Evolutionary conservation across 2,329 filamentous ascomycete genomes (phyloP).

Genomic region (Aureobasidium vineae): DNA sequence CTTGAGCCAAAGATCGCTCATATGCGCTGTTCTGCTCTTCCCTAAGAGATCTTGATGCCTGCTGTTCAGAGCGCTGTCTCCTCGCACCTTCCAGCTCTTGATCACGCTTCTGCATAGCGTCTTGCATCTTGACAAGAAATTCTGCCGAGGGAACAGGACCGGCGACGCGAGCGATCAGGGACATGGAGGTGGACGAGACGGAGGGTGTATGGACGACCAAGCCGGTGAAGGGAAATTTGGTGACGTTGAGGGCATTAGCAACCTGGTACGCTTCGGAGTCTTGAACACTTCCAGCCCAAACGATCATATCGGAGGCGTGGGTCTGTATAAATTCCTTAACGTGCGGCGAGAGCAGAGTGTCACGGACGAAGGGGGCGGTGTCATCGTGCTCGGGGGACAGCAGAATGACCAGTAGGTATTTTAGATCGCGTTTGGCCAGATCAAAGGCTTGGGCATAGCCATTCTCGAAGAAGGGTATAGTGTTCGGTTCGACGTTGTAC

Average conservation of each 20-base stretch:
- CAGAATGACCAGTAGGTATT: conserved; percentile 85
- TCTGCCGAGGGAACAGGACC: conserved; percentile 68
- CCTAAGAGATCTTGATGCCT: conserved; percentile 76
- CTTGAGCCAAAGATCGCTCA: conserved; percentile 82
- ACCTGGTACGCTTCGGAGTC: conserved; percentile 96
- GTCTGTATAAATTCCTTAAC: conserved; percentile 73
- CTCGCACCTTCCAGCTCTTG: conserved; percentile 71
- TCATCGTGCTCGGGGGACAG: conserved; percentile 94
- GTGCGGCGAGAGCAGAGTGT: conserved; percentile 75
- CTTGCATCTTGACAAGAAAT: conserved; percentile 73
- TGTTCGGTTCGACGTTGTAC: conserved; percentile 63
- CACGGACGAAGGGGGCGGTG: conserved; percentile 73
- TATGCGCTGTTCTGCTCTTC: conserved; percentile 91
- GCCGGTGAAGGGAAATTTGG: conserved; percentile 87
- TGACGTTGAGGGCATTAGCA: conserved; percentile 79
- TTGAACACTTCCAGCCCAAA: conserved; percentile 91
- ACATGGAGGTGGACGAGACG: conserved; percentile 83
- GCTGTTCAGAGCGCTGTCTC: conserved; percentile 73
- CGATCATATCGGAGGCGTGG: conserved; percentile 71
- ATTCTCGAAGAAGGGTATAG: conserved; percentile 76
- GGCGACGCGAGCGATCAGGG: conserved; percentile 73
- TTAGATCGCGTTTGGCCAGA: conserved; percentile 82
- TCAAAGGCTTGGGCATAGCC: conserved; percentile 93
- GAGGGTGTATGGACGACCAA: conserved; percentile 84
- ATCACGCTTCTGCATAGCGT: conserved; percentile 71